Percentiles rank a stretch among this genome's conserved stretches.
Evolutionary conservation across 805 yeast genomes (phyloP).

Genomic region (Nakazawaea molendinolei): DNA sequence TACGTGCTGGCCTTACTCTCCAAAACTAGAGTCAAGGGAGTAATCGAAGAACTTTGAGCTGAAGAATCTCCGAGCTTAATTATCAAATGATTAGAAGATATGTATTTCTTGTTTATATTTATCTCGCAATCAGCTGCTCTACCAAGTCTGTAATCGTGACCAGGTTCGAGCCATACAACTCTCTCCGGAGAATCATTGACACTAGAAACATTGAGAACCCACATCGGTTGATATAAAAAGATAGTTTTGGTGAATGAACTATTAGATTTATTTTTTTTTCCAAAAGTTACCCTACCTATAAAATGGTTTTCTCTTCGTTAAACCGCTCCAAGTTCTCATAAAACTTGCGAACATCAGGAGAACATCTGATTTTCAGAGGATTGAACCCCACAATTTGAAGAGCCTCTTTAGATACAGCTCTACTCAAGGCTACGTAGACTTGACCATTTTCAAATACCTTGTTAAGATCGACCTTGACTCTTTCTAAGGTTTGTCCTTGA

Average conservation of each 20-base stretch:
- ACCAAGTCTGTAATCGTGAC: conserved; percentile 1
- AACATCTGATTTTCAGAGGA: conserved; percentile 49
- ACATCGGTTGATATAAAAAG: conserved; percentile 1
- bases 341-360: conserved; percentile 54
- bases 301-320: background rate
- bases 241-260: background rate
- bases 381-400: conserved; percentile 63
- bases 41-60: conserved; percentile 1
- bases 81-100: conserved; percentile 5
- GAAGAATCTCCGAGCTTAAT: conserved; percentile 1
- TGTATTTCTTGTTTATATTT: conserved; percentile 2
- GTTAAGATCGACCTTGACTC: conserved; percentile 63
- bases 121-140: conserved; percentile 2
- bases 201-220: conserved; percentile 4
- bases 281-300: background rate
- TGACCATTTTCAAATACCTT: conserved; percentile 76
- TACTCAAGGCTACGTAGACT: conserved; percentile 73
- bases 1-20: conserved; percentile 10
- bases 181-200: background rate
- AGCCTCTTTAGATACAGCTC: conserved; percentile 64
- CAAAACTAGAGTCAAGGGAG: conserved; percentile 5
- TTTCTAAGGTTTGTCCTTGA: conserved; percentile 74
- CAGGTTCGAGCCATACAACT: conserved; percentile 7
- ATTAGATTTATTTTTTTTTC: background rate
- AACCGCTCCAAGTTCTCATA: conserved; percentile 38